Base-by-base conservation (phyloP, 202 grass and related monocot genomes). In the Setaria italica region DNA sequence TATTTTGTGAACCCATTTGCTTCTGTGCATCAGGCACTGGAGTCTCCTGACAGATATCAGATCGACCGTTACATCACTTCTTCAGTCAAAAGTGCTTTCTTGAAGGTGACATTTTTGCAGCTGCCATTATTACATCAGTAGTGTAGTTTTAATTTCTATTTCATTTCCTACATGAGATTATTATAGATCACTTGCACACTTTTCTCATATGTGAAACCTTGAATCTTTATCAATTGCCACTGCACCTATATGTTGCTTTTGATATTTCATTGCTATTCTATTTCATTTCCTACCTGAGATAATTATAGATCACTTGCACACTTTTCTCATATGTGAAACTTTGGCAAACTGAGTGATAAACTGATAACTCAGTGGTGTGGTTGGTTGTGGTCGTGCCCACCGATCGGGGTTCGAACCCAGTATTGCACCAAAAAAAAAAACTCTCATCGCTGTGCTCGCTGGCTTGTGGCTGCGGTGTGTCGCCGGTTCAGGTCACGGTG, bases 71-170 rank as follows among this genome's bases (percentile, higher is more conserved):
- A 96, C 82, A 96, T 99, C 67, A 92, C 79, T 74, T 96, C 88
- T 88, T 96, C 97, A 62, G 85, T 99, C 70, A 99, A 96, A 96
- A 90, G 46, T 91, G 93, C 84, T 90, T 99, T 99, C 48, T 57
- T 86, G 70, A 99, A 90, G 92, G 97, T 99, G 79, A 77, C 78
- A 30, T 71, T 90, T 84, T 85, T 80, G 74, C 47, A 69, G 48
- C 66, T 80, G 25, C 49, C 79, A 64, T 87, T 84, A 17, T 90
- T 82, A 53, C 43, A 49, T 80, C 54, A 19, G 43, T 76, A 70
- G 68, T 60, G 14, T 46, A 84, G 33, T 65, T 25, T 80, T 62
- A 9, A 72, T 41, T 85, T 79, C 21, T 41, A 45, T 85, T 75
- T 21, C 54, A 9, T 68, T 78, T 64, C 3, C 25, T 82, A 37